These are phyloP conservation scores for Monilinia fructicola DNA, from an alignment of 2,329 filamentous ascomycete genomes.

Conservation along the genomic window DNA sequence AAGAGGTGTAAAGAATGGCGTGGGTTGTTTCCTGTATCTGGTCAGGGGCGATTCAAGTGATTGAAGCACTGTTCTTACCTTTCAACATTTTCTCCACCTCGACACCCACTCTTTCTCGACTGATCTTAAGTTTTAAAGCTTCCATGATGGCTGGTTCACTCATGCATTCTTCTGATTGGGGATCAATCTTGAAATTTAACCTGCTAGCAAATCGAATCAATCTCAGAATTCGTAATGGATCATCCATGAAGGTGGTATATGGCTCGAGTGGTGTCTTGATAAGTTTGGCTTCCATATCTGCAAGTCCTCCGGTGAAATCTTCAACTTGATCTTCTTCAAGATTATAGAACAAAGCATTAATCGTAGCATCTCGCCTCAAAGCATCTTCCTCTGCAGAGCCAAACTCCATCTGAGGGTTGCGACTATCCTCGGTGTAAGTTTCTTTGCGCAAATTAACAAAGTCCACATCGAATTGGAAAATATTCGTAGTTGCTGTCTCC, in stretches of 20 bases:
- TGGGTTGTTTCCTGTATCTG: constrained; percentile 54
- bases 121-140: constrained; percentile 84
- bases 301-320: constrained; percentile 78
- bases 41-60: constrained; percentile 25
- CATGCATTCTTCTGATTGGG: constrained; percentile 70
- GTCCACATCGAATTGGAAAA: constrained; percentile 86
- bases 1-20: constrained; percentile 63
- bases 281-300: constrained; percentile 69
- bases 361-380: constrained; percentile 81
- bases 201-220: constrained; percentile 89
- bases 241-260: constrained; percentile 89
- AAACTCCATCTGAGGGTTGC: constrained; percentile 91
- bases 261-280: constrained; percentile 87
- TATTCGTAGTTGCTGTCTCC: constrained; percentile 82
- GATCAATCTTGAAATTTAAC: constrained; percentile 75
- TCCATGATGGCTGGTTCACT: constrained; percentile 71
- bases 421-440: constrained; percentile 82
- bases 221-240: constrained; percentile 82
- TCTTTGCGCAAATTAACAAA: constrained; percentile 94
- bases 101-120: constrained; percentile 80
- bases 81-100: constrained; percentile 91
- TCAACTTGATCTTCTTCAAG: constrained; percentile 76
- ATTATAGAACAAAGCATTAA: constrained; percentile 97
- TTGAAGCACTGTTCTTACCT: constrained; percentile 47
- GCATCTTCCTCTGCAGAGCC: constrained; percentile 91